phyloP scores from a whole-genome alignment of 2,329 filamentous ascomycete species.

The Colletotrichum incanum region DNA sequence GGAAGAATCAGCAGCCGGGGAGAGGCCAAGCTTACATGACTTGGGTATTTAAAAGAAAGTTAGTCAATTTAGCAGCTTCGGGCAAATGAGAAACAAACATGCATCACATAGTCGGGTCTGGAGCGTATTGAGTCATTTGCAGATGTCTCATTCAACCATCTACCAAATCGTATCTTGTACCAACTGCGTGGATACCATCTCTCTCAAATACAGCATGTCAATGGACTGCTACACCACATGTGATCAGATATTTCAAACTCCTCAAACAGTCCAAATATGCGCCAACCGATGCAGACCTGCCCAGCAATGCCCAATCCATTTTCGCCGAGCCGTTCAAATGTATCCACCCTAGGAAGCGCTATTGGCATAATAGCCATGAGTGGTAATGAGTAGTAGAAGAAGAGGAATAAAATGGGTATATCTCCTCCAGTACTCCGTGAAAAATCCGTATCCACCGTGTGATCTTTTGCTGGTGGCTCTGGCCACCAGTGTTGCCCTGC shows the following conservation, averaged over 20 bases:
- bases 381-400: constrained; percentile 4
- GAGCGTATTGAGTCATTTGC: constrained; percentile 21
- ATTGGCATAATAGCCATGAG: constrained; percentile 35
- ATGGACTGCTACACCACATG: constrained; percentile 1
- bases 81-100: neutral
- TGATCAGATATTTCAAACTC: constrained; percentile 30
- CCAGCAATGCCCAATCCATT: constrained; percentile 2
- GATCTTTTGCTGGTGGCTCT: neutral
- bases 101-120: neutral
- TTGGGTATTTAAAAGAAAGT: neutral
- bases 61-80: neutral
- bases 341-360: constrained; percentile 32
- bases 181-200: neutral
- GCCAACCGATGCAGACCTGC: constrained; percentile 3
- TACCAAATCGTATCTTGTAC: constrained; percentile 23
- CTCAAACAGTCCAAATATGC: neutral
- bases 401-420: constrained; percentile 40
- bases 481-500: neutral
- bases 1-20: neutral
- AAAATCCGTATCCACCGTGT: constrained; percentile 20
- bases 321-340: constrained; percentile 14
- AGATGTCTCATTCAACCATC: constrained; percentile 33
- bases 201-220: neutral
- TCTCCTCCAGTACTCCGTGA: constrained; percentile 38
- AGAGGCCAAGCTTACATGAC: no score